Base-by-base conservation (phyloP, 2,329 filamentous ascomycete genomes). In the Aspergillus cejpii region DNA sequence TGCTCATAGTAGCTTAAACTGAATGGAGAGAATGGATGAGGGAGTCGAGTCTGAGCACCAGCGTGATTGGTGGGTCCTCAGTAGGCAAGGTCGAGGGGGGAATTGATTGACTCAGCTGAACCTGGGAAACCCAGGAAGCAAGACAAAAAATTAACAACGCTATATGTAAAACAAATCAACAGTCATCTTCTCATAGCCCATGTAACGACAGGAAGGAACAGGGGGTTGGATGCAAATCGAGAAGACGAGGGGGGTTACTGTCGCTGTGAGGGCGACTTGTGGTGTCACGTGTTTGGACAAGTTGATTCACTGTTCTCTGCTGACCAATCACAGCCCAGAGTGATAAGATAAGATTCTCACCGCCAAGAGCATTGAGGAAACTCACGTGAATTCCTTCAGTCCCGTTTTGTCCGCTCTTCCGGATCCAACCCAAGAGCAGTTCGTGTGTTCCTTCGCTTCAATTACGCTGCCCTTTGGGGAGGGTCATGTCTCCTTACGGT, bases 1-100 rank as follows among this genome's bases (percentile, higher is more conserved):
- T 89, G 71, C 90, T 95, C 85, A 95, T 96, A 44, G 59, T 72
- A 64, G 53, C 41, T 45, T 50, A 15, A 48, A 43, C 49, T 42
- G 41, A 48, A 20, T 17, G 40, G 39, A 27, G 29, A 29, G 37
- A 34, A 37, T 36, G 42, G 24, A 39, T 21, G 40, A 33, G 29
- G 38, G 27, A 42, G 15, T 27, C 40, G 29, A 34, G 42, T 37
- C 29, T 36, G 40, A 45, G 34, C 12, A 29, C 46, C 43, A 37
- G 38, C 39, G 29, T 31, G 36, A 39, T 47, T 37, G 45, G 52
- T 51, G 54, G 49, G 44, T 56, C 51, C 49, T 48, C 38, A 44
- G 39, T 21, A 42, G 47, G 43, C 31, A 37, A 48, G 27, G 27
- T 26, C 40, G 44, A 41, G 37, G 17, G 34, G 38, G 46, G 23